Evolutionary conservation across 495 filamentous ascomycete species (phyloP).

Genomic region (Terfezia claveryi): DNA sequence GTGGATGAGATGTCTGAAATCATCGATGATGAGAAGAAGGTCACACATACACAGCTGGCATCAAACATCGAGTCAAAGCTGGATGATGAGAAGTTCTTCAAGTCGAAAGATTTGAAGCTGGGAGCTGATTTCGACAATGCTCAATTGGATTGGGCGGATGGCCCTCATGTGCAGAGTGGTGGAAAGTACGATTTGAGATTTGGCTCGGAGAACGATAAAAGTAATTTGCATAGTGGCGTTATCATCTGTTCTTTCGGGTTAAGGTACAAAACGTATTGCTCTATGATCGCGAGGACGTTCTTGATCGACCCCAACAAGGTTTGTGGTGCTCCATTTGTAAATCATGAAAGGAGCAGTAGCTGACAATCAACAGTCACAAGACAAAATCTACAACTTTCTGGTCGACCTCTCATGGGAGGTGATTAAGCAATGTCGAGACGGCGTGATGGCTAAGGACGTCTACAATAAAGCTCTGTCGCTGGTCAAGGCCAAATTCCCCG

Average conservation of each 20-base stretch:
- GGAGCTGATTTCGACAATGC: conserved; percentile 70
- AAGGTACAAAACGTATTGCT: conserved; percentile 84
- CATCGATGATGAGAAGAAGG: conserved; percentile 86
- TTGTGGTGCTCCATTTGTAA: background rate
- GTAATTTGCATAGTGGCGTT: conserved; percentile 73
- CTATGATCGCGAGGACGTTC: conserved; percentile 74
- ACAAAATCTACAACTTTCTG: conserved; percentile 87
- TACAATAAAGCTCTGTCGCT: conserved; percentile 65
- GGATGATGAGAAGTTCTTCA: conserved; percentile 82
- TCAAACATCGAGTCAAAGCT: conserved; percentile 75
- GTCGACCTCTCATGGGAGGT: conserved; percentile 60
- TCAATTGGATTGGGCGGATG: conserved; percentile 83
- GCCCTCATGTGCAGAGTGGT: conserved; percentile 84
- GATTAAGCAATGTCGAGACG: conserved; percentile 77
- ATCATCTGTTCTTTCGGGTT: conserved; percentile 82
- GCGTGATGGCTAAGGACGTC: conserved; percentile 67
- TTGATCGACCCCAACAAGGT: conserved; percentile 83
- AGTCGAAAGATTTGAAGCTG: conserved; percentile 53
- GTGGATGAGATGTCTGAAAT: conserved; percentile 93
- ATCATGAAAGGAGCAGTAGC: background rate
- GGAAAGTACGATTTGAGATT: conserved; percentile 81
- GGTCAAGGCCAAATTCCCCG: conserved; percentile 71
- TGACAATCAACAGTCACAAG: conserved; percentile 33
- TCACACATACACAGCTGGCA: conserved; percentile 65
- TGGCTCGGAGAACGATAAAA: conserved; percentile 48